These are phyloP conservation scores for Pachysandra terminalis DNA, from an alignment of 164 flowering plant genomes.

Conservation along the genomic window DNA sequence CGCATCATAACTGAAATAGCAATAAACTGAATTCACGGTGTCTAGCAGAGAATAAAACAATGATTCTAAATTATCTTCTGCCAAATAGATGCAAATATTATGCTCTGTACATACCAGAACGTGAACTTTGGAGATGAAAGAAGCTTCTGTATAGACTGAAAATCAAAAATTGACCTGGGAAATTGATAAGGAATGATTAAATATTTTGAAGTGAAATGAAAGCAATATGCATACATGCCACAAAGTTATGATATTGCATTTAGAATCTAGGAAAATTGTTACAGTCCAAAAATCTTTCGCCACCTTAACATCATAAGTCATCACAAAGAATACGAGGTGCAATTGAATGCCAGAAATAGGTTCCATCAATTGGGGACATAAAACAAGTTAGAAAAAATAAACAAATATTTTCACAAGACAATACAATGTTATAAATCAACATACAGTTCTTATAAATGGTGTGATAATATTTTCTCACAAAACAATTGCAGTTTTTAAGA, in stretches of 20 bases:
- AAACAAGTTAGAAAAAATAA: too few relatives aligned
- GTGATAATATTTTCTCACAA: neutral
- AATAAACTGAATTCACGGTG: neutral
- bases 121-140: slow-evolving; percentile 80
- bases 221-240: neutral
- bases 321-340: neutral
- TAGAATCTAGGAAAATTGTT: neutral
- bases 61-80: neutral
- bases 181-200: slow-evolving; percentile 8
- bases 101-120: slow-evolving; percentile 63
- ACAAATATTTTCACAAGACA: neutral
- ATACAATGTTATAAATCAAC: neutral
- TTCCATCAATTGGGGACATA: neutral
- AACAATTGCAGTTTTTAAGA: neutral
- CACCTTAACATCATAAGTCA: neutral
- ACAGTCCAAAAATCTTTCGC: neutral
- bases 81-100: neutral
- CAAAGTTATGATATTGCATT: neutral
- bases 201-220: slow-evolving; percentile 1
- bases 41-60: neutral
- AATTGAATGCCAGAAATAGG: neutral
- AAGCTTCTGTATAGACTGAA: slow-evolving; percentile 72
- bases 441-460: neutral
- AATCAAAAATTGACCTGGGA: slow-evolving; percentile 88
- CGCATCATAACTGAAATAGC: slow-evolving; percentile 72